Evolutionary conservation across 495 filamentous ascomycete species (phyloP).

Genomic region (Collariella sp.): DNA sequence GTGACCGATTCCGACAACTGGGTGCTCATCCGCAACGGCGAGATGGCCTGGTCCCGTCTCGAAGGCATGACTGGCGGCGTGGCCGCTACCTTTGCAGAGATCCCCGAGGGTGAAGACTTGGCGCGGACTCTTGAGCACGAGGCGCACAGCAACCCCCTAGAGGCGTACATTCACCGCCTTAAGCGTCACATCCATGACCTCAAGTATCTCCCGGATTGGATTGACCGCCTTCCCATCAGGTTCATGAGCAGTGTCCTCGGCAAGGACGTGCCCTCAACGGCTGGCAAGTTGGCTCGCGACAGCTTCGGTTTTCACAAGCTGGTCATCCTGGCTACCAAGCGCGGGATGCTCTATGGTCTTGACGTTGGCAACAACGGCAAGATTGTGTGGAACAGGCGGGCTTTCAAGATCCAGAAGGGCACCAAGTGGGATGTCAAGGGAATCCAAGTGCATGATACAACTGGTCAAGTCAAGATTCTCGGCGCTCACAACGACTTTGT

Average conservation of each 20-base stretch:
- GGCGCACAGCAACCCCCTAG: constrained; percentile 65
- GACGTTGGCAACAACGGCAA: constrained; percentile 66
- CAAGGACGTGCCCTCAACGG: constrained; percentile 36
- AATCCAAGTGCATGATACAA: constrained; percentile 48
- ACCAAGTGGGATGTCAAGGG: constrained; percentile 59
- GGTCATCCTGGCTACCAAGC: constrained; percentile 68
- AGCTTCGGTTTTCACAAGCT: constrained; percentile 84
- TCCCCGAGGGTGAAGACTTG: constrained; percentile 60
- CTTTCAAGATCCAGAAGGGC: constrained; percentile 44
- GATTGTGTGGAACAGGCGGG: constrained; percentile 64
- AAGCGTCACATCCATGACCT: constrained; percentile 75
- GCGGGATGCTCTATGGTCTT: constrained; percentile 69
- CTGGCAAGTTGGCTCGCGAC: constrained; percentile 55
- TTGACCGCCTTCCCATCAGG: constrained; percentile 55
- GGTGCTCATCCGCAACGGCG: constrained; percentile 75
- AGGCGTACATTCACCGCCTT: constrained; percentile 81
- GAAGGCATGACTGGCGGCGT: constrained; percentile 71
- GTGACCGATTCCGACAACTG: constrained; percentile 66
- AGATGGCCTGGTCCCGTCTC: constrained; percentile 65
- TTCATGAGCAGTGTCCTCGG: constrained; percentile 62
- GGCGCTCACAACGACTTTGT: constrained; percentile 50
- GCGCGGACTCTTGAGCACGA: constrained; percentile 77
- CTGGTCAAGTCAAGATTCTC: constrained; percentile 51
- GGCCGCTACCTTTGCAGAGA: constrained; percentile 71
- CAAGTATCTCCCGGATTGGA: constrained; percentile 65